Evolutionary conservation across 257 asterid species (phyloP).

Genomic region (Solanum medicagineum): DNA sequence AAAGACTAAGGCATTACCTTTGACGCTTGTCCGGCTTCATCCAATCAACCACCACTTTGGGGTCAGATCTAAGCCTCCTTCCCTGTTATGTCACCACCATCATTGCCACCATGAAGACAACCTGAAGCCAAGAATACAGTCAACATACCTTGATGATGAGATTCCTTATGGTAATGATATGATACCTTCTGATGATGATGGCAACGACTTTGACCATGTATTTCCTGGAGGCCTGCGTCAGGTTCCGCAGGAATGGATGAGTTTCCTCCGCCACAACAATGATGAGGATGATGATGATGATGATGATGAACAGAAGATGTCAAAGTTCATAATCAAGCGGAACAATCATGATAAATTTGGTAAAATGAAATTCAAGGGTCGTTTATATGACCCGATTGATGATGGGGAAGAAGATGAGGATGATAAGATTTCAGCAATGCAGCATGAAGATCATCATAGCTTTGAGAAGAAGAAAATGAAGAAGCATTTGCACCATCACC

Average conservation of each 20-base stretch:
- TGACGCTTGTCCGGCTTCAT: constrained; percentile 11
- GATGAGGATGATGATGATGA: constrained; percentile 10
- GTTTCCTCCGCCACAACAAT: constrained; percentile 15
- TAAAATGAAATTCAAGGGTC: constrained; percentile 14
- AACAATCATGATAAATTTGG: not conserved
- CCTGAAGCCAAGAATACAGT: constrained; percentile 10
- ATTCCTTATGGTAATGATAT: constrained; percentile 33
- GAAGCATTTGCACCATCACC: constrained; percentile 7
- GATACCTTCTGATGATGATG: constrained; percentile 25
- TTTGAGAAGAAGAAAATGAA: constrained; percentile 13
- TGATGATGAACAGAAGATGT: constrained; percentile 9
- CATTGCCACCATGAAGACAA: constrained; percentile 22
- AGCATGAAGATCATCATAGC: not conserved
- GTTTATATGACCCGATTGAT: not conserved
- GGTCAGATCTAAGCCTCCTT: constrained; percentile 5
- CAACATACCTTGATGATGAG: not conserved
- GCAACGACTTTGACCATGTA: constrained; percentile 16
- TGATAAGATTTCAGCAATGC: not conserved
- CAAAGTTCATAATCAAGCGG: constrained; percentile 3
- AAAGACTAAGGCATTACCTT: constrained; percentile 7
- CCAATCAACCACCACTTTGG: constrained; percentile 36
- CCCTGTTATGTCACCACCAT: constrained; percentile 9
- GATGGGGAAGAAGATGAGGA: not conserved
- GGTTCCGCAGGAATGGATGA: constrained; percentile 18
- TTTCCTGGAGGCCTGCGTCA: constrained; percentile 8